Conservation (phyloP, 2,329 filamentous ascomycete species). For the Lojkania enalia region DNA sequence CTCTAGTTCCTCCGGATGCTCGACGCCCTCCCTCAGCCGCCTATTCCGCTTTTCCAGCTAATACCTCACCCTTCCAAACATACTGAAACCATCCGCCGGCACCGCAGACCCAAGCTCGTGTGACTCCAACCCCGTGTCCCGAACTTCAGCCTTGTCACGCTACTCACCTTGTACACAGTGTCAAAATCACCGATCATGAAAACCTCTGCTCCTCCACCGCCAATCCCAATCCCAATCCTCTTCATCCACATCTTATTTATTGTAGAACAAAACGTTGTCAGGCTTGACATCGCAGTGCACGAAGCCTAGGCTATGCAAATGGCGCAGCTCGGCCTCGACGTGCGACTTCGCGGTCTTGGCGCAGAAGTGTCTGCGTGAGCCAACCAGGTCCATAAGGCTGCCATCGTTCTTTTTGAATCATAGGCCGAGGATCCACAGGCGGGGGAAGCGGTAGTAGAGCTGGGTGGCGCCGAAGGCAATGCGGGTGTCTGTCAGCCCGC, state of each 20-base stretch:
- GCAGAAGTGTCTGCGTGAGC: not conserved
- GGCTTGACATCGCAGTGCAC: conserved; percentile 13
- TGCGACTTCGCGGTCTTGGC: not conserved
- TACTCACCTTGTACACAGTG: not conserved
- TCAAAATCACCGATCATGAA: conserved; percentile 12
- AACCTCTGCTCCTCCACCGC: too few relatives aligned
- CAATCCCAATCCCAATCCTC: too few relatives aligned
- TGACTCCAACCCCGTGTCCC: not conserved
- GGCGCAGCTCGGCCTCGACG: conserved; percentile 4
- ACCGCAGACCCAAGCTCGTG: too few relatives aligned
- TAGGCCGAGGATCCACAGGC: not conserved
- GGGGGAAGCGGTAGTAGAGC: not conserved
- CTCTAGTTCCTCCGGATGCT: too few relatives aligned
- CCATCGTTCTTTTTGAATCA: conserved; percentile 9
- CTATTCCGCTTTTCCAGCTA: too few relatives aligned
- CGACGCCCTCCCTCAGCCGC: too few relatives aligned
- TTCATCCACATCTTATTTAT: not conserved
- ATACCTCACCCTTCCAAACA: too few relatives aligned
- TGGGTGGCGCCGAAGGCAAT: not conserved
- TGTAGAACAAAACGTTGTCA: conserved; percentile 10
- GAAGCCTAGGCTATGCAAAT: conserved; percentile 11
- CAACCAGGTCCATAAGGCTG: conserved; percentile 4
- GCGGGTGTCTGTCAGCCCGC: not conserved
- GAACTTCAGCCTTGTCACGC: not conserved
- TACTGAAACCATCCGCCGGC: too few relatives aligned